Conservation (phyloP, 1,284 basidiomycete species). For the Ceratobasidium sp. region DNA sequence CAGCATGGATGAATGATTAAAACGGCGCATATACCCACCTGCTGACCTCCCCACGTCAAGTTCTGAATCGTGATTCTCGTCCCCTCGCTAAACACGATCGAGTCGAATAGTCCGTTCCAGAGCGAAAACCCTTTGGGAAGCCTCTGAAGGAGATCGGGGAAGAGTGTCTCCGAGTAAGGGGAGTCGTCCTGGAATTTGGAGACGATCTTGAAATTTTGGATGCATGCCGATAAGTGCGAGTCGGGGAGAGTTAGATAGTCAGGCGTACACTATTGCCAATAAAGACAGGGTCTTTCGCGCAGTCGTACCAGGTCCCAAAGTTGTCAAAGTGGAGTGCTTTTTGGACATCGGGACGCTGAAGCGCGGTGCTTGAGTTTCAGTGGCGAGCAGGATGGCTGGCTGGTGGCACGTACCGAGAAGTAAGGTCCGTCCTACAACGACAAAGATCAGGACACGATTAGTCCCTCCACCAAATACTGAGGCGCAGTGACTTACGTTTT, state of each 20-base stretch:
- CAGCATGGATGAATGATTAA: neutral
- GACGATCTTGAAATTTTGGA: too few species aligned
- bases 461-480: neutral
- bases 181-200: too few species aligned
- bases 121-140: constrained; percentile 52
- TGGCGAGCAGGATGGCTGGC: constrained; percentile 40
- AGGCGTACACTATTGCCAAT: constrained; percentile 26
- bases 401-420: neutral
- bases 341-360: constrained; percentile 53
- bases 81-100: constrained; percentile 52
- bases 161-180: constrained; percentile 52
- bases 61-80: constrained; percentile 54
- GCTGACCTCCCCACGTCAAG: constrained; percentile 54
- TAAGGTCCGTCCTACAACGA: neutral
- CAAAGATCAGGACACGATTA: neutral
- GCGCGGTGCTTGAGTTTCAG: constrained; percentile 43
- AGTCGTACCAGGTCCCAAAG: constrained; percentile 51
- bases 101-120: constrained; percentile 50
- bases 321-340: constrained; percentile 52
- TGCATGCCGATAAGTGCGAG: neutral
- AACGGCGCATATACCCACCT: neutral
- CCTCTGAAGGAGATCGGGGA: constrained; percentile 52
- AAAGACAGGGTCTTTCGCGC: constrained; percentile 50
- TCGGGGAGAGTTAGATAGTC: neutral
- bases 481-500: constrained; percentile 38